Evolutionary conservation across 306 rosid genomes (phyloP).

Genomic region (Cajanus cajan): DNA sequence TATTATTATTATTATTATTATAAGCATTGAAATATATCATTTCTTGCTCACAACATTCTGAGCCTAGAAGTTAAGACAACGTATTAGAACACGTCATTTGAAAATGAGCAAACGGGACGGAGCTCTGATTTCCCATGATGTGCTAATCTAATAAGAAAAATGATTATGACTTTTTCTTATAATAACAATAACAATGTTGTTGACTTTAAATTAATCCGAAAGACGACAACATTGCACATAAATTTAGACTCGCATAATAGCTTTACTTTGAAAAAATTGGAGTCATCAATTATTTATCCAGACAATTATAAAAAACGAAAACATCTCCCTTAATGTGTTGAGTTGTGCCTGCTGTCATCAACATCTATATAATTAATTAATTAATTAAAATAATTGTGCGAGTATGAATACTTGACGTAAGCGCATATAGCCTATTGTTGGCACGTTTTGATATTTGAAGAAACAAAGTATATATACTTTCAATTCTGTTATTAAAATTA

Average conservation of each 20-base stretch:
- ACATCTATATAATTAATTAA: not conserved
- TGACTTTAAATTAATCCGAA: conserved; percentile 6
- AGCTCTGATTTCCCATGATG: conserved; percentile 41
- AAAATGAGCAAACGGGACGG: conserved; percentile 35
- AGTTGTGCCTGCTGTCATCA: conserved; percentile 12
- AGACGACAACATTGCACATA: conserved; percentile 38
- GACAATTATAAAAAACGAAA: conserved; percentile 8
- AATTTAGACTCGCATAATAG: conserved; percentile 20
- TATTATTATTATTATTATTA: not conserved
- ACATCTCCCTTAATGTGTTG: not conserved
- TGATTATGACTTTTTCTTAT: conserved; percentile 33
- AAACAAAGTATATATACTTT: not conserved
- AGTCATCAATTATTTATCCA: conserved; percentile 33
- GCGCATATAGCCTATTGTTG: not conserved
- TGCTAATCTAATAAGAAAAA: conserved; percentile 22
- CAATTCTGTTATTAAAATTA: not conserved
- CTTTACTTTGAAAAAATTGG: not conserved
- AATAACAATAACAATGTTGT: not conserved
- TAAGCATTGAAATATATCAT: not conserved
- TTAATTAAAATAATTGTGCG: not conserved
- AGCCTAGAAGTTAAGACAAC: conserved; percentile 6
- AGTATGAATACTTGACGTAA: not conserved
- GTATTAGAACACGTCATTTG: conserved; percentile 5
- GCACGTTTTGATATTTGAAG: not conserved
- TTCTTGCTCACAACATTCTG: not conserved